Conservation (phyloP, 768 basidiomycete species). For the Leccinum incarnatum region DNA sequence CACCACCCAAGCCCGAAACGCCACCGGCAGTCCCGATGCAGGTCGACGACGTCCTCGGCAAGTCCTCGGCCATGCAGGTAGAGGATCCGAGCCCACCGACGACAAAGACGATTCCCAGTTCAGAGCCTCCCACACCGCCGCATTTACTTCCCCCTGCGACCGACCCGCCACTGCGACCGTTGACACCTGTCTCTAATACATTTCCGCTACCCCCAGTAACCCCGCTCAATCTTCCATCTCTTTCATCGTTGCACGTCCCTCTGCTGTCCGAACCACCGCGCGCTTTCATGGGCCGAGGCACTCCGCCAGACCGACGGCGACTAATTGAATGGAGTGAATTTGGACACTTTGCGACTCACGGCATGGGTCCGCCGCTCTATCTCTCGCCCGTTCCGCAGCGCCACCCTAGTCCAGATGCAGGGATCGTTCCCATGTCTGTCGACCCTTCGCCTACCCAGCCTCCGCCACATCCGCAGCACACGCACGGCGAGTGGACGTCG, state of each 20-base stretch:
- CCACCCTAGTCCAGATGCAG: constrained; percentile 8
- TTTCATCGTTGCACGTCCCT: constrained; percentile 33
- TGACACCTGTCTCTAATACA: constrained; percentile 2
- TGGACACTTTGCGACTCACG: constrained; percentile 14
- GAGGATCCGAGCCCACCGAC: neutral
- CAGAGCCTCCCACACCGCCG: neutral
- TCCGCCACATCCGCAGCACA: neutral
- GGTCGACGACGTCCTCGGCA: neutral
- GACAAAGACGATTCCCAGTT: neutral
- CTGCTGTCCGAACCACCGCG: constrained; percentile 32
- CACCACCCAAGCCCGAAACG: neutral
- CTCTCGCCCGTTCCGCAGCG: constrained; percentile 26
- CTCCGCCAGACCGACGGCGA: constrained; percentile 31
- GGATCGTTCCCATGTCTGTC: constrained; percentile 23
- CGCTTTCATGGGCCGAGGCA: constrained; percentile 35
- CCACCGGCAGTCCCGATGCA: constrained; percentile 4
- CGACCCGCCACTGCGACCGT: constrained; percentile 3
- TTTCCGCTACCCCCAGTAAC: constrained; percentile 8
- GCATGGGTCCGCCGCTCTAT: constrained; percentile 26
- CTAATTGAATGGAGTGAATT: constrained; percentile 30
- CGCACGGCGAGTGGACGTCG: constrained; percentile 32
- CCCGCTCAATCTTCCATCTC: constrained; percentile 18
- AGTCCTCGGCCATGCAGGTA: neutral
- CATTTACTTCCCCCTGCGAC: neutral
- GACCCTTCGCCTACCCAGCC: constrained; percentile 4